Percentiles rank a stretch among this genome's conserved stretches.
Conservation (phyloP, 805 yeast species). For the Wickerhamia fluorescens region DNA sequence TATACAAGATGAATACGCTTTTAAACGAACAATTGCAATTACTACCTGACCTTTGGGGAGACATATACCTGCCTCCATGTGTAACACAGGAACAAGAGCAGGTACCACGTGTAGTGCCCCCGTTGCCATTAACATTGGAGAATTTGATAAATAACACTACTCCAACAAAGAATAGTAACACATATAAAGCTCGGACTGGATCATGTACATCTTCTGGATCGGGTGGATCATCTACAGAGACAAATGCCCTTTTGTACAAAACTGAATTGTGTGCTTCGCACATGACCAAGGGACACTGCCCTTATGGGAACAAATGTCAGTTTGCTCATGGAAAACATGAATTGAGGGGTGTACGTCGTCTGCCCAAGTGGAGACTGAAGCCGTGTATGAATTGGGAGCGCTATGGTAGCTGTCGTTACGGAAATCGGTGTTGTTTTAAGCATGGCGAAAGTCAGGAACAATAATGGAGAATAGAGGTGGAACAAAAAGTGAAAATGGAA, state of each 20-base stretch:
- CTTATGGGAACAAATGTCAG: conserved; percentile 87
- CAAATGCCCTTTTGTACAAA: conserved; percentile 46
- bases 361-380: conserved; percentile 84
- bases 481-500: no score
- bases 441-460: conserved; percentile 63
- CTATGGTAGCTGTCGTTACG: conserved; percentile 79
- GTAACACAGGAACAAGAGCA: no score
- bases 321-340: conserved; percentile 88
- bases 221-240: neutral
- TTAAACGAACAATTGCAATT: no score
- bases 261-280: conserved; percentile 85
- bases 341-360: conserved; percentile 62
- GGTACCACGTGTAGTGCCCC: no score
- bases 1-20: no score
- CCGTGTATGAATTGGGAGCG: conserved; percentile 86
- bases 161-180: no score
- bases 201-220: neutral
- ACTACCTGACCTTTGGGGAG: no score
- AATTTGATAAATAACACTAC: no score
- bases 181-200: no score
- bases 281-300: conserved; percentile 62
- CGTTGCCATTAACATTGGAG: neutral
- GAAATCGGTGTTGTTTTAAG: conserved; percentile 86
- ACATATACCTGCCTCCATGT: no score
- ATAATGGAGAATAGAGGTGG: no score